Base-by-base conservation (phyloP, 441 rosid species). In the Adansonia madagascariensis region DNA sequence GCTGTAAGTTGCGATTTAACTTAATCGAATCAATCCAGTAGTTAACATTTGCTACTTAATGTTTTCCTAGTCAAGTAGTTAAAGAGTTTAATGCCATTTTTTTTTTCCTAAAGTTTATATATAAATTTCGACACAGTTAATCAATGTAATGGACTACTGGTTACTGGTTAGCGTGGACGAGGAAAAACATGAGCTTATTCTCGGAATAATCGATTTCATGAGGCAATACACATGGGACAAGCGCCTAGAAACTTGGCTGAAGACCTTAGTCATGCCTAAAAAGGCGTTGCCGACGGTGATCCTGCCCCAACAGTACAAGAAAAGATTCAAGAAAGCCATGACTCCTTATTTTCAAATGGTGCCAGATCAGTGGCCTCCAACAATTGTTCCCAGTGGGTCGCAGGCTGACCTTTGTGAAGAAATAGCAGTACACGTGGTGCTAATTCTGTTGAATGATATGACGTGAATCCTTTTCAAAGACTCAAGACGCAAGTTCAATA, bases 161-260 rank as follows among this genome's bases (percentile, higher is more conserved):
- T 81, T 91, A 63, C 91, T 91, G 68, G 94, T 88, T n/a, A 92
- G 92, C 10, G 85, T 91, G 73, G 94, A 91, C 71, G 88, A 85
- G 82, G 90, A 90, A 85, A 84, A 86, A 67, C 84, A 85, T 15
- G 94, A 91, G 76, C 84, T 91, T 70, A 90, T 91, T 39, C 81
- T 90, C 62, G 96, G 94, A 76, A 90, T 87, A 73, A 91, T 91
- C 20, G 96, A 91, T 75, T 91, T 87, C 74, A 82, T 90, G 92
- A 86, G 94, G 87, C 96, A 91, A 64, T 91, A 91, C 82, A 90
- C 94, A 18, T 91, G 88, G 94, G 95, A 91, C 88, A 90, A 91
- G 80, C 94, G 90, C 85, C 88, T 91, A 8, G 96, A 90, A 82
- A 88, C 94, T 11, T 90, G 94, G 96, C 94, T 89, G 77, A 91